phyloP scores from a whole-genome alignment of 2,329 filamentous ascomycete species.

The Trichophyton simii region DNA sequence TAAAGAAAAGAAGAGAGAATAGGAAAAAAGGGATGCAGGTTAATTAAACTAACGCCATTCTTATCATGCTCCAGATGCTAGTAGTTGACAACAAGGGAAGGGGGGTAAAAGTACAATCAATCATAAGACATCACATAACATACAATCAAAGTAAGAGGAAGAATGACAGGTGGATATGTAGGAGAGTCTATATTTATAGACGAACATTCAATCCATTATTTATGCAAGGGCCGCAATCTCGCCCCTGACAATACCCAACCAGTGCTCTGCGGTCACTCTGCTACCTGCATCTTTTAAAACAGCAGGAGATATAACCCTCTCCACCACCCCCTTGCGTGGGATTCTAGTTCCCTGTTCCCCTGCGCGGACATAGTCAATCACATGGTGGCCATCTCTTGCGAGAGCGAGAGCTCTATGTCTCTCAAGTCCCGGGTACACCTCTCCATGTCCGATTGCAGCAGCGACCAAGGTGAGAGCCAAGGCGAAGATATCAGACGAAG shows the following conservation, averaged over 20 bases:
- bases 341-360: slow-evolving; percentile 28
- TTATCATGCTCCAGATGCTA: background rate
- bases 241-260: slow-evolving; percentile 15
- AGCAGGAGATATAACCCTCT: slow-evolving; percentile 27
- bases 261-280: slow-evolving; percentile 23
- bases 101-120: background rate
- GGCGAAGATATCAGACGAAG: slow-evolving; percentile 35
- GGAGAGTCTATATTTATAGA: background rate
- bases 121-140: background rate
- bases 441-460: slow-evolving; percentile 34
- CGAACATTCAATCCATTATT: background rate
- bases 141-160: background rate
- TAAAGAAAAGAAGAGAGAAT: background rate
- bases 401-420: slow-evolving; percentile 32
- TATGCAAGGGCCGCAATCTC: background rate
- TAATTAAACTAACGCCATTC: background rate
- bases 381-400: slow-evolving; percentile 33
- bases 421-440: slow-evolving; percentile 30
- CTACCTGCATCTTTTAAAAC: slow-evolving; percentile 27
- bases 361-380: slow-evolving; percentile 30
- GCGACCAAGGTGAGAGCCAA: slow-evolving; percentile 35
- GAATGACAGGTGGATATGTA: too few relatives aligned
- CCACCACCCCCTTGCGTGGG: slow-evolving; percentile 30
- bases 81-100: background rate
- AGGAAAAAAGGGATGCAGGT: background rate